Evolutionary conservation across 805 yeast species (phyloP).

Genomic region (Suhomyces prunicola): DNA sequence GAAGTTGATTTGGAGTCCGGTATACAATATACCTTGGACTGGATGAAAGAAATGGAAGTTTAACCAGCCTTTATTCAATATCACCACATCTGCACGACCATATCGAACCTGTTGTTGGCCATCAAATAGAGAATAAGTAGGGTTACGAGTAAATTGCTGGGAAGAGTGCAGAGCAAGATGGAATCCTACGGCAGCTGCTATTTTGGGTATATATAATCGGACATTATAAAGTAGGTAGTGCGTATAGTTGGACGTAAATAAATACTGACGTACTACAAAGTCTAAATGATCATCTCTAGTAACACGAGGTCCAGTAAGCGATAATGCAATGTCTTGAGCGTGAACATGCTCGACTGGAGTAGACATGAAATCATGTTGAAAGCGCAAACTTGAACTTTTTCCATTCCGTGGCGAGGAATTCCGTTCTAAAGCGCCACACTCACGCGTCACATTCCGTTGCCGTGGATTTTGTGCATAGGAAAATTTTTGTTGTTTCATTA

Average conservation of each 20-base stretch:
- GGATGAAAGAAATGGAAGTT: slow-evolving; percentile 70
- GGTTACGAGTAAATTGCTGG: background rate
- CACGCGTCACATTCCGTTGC: background rate
- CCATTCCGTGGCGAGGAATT: background rate
- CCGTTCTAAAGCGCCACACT: background rate
- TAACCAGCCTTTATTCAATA: background rate
- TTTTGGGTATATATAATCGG: background rate
- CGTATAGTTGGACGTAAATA: background rate
- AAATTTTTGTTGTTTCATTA: too few relatives aligned
- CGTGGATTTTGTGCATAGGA: background rate
- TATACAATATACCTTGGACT: slow-evolving; percentile 70
- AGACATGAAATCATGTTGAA: background rate
- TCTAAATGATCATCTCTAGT: too few relatives aligned
- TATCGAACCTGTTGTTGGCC: background rate
- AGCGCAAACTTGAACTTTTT: background rate
- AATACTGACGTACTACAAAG: background rate
- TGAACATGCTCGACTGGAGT: background rate
- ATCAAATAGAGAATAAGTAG: too few relatives aligned
- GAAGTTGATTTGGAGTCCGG: slow-evolving; percentile 76
- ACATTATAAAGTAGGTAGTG: background rate
- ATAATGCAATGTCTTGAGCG: background rate
- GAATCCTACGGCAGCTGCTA: background rate
- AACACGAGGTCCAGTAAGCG: background rate
- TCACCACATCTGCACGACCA: background rate
- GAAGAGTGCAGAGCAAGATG: background rate